Conservation (phyloP, 768 basidiomycete genomes). For the Boletus tomentosulus region DNA sequence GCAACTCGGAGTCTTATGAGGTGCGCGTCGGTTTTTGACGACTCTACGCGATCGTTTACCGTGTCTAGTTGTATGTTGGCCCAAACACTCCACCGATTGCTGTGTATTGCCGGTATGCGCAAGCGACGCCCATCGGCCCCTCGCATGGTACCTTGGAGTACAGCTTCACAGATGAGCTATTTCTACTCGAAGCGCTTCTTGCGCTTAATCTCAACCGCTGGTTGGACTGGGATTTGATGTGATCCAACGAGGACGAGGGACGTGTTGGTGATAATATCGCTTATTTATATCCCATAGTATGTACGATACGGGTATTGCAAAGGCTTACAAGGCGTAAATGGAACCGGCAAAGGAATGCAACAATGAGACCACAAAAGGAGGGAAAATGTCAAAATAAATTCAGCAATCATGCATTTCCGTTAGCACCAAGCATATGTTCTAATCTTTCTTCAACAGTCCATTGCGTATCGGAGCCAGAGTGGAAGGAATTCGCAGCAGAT, state of each 20-base stretch:
- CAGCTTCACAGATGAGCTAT: conserved; percentile 54
- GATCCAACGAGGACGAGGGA: conserved; percentile 9
- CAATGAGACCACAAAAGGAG: conserved; percentile 5
- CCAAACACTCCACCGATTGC: conserved; percentile 49
- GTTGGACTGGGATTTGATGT: conserved; percentile 55
- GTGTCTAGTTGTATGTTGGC: conserved; percentile 43
- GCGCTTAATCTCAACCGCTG: conserved; percentile 71
- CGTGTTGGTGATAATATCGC: conserved; percentile 16
- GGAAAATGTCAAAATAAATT: conserved; percentile 20
- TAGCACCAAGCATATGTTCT: conserved; percentile 60
- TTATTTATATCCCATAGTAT: conserved; percentile 33
- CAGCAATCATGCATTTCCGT: conserved; percentile 30
- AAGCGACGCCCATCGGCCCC: conserved; percentile 56
- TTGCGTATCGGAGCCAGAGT: conserved; percentile 57
- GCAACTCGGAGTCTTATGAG: conserved; percentile 54
- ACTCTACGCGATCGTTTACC: not conserved
- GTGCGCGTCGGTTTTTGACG: conserved; percentile 35
- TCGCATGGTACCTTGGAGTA: conserved; percentile 63
- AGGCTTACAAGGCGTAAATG: conserved; percentile 20
- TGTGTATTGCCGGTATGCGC: conserved; percentile 50
- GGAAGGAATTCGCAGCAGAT: conserved; percentile 56
- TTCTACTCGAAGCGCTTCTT: conserved; percentile 60
- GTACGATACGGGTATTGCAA: conserved; percentile 31
- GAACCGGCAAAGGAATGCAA: conserved; percentile 15
- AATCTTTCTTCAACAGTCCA: conserved; percentile 76